Conservation (phyloP, 2,329 filamentous ascomycete species). For the Thielaviopsis musarum region DNA sequence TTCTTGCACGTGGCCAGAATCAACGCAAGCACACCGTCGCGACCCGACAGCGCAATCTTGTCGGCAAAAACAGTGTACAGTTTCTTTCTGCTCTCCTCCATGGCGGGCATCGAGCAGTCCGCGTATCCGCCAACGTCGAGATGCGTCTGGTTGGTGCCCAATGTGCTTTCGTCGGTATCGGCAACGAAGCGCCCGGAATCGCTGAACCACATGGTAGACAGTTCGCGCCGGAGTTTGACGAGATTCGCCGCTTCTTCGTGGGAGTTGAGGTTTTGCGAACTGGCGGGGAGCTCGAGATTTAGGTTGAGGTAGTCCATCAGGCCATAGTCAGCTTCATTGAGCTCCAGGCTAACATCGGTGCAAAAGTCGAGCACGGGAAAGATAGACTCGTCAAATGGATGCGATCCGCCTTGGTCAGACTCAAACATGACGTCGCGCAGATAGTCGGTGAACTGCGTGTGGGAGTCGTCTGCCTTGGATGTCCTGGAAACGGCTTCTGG, state of each 20-base stretch:
- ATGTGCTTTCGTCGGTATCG: constrained; percentile 26
- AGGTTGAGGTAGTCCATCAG: constrained; percentile 22
- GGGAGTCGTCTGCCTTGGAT: constrained; percentile 4
- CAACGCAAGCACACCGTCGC: constrained; percentile 47
- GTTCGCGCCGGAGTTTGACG: constrained; percentile 7
- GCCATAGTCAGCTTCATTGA: constrained; percentile 35
- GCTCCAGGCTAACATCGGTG: constrained; percentile 30
- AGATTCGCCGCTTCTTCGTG: constrained; percentile 22
- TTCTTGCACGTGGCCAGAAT: constrained; percentile 42
- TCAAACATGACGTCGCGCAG: constrained; percentile 34
- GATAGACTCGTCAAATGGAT: constrained; percentile 23
- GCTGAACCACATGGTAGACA: constrained; percentile 6
- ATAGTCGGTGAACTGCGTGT: constrained; percentile 32
- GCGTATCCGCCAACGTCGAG: constrained; percentile 17
- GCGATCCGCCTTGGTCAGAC: constrained; percentile 23
- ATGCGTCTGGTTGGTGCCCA: constrained; percentile 26
- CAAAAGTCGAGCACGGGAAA: constrained; percentile 33
- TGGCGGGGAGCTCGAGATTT: neutral
- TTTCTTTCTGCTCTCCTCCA: constrained; percentile 23
- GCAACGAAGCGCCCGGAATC: constrained; percentile 14
- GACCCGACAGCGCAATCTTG: constrained; percentile 28
- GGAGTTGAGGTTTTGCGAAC: constrained; percentile 21
- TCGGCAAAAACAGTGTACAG: constrained; percentile 26
- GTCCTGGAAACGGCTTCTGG: neutral
- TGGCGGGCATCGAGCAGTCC: constrained; percentile 17